These are phyloP conservation scores for Rhipidocladum racemiflorum DNA, from an alignment of 176 grass and related monocot species.

Conservation along the genomic window DNA sequence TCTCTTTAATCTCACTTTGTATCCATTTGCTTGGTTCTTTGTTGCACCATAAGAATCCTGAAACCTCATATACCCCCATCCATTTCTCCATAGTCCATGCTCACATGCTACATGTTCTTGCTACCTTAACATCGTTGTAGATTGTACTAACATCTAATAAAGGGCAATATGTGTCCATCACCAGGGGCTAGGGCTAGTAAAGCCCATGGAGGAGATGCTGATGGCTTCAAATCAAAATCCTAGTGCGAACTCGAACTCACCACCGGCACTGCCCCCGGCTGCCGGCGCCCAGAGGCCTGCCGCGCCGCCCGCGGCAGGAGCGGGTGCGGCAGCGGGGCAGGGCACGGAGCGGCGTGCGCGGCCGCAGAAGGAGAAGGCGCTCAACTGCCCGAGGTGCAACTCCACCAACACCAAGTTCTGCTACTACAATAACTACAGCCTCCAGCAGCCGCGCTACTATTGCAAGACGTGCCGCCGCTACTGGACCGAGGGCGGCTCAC, in stretches of 20 bases:
- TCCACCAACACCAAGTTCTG: slow-evolving; percentile 95
- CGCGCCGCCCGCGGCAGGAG: slow-evolving; percentile 10
- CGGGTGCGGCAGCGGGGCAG: slow-evolving; percentile 22
- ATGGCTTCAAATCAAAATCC: slow-evolving; percentile 47
- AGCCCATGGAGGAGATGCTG: slow-evolving; percentile 81
- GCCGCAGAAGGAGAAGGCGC: slow-evolving; percentile 75
- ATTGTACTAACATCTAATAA: slow-evolving; percentile 20
- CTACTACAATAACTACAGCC: slow-evolving; percentile 98
- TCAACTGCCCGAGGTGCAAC: slow-evolving; percentile 84
- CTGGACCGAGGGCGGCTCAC: slow-evolving; percentile 90
- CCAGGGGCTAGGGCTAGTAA: slow-evolving; percentile 72
- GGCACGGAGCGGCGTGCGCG: slow-evolving; percentile 47
- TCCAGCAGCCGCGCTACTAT: slow-evolving; percentile 91
- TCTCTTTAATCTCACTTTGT: slow-evolving; percentile 69
- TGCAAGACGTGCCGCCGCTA: slow-evolving; percentile 95
- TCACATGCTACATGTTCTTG: slow-evolving; percentile 43
- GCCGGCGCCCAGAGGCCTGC: slow-evolving; percentile 21
- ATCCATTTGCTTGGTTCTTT: slow-evolving; percentile 75
- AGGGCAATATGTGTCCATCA: slow-evolving; percentile 37
- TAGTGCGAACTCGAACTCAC: slow-evolving; percentile 29
- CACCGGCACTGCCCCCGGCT: background rate
- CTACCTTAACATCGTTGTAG: slow-evolving; percentile 9
- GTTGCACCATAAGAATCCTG: slow-evolving; percentile 56
- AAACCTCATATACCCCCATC: background rate
- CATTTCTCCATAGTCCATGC: background rate